Evolutionary conservation across 2,329 filamentous ascomycete species (phyloP).

Genomic region (Xylaria sp.): DNA sequence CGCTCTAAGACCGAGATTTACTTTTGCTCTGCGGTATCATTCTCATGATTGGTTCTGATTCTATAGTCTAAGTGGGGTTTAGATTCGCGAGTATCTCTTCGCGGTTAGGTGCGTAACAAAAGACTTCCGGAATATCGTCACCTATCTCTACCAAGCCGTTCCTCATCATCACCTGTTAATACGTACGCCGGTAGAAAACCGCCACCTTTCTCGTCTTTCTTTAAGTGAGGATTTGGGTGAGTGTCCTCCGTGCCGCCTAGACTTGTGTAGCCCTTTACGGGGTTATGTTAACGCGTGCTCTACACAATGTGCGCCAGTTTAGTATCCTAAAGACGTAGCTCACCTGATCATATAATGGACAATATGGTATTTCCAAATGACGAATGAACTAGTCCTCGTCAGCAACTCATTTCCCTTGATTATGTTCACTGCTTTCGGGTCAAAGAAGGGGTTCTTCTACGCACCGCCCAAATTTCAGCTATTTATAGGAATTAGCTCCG

Average conservation of each 20-base stretch:
- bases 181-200: slow-evolving; percentile 80
- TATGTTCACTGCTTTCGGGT: neutral
- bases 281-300: slow-evolving; percentile 19
- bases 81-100: neutral
- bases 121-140: slow-evolving; percentile 40
- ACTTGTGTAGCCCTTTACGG: slow-evolving; percentile 78
- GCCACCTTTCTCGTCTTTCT: slow-evolving; percentile 46
- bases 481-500: slow-evolving; percentile 24
- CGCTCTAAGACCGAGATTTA: neutral
- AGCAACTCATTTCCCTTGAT: slow-evolving; percentile 18
- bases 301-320: neutral
- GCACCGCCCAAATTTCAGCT: slow-evolving; percentile 41
- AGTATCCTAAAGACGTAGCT: slow-evolving; percentile 10
- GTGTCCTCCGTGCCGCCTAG: slow-evolving; percentile 93
- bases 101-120: slow-evolving; percentile 13
- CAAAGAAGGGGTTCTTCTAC: slow-evolving; percentile 9
- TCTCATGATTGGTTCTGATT: slow-evolving; percentile 20
- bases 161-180: slow-evolving; percentile 77
- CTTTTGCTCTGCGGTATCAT: neutral
- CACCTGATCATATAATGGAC: slow-evolving; percentile 78
- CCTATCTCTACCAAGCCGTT: slow-evolving; percentile 78
- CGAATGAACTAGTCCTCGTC: slow-evolving; percentile 73
- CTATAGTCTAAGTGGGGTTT: slow-evolving; percentile 30
- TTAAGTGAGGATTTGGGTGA: slow-evolving; percentile 83
- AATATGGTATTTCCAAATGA: slow-evolving; percentile 83